These are phyloP conservation scores for Lactarius tabidus DNA, from an alignment of 768 basidiomycete genomes.

Conservation along the genomic window DNA sequence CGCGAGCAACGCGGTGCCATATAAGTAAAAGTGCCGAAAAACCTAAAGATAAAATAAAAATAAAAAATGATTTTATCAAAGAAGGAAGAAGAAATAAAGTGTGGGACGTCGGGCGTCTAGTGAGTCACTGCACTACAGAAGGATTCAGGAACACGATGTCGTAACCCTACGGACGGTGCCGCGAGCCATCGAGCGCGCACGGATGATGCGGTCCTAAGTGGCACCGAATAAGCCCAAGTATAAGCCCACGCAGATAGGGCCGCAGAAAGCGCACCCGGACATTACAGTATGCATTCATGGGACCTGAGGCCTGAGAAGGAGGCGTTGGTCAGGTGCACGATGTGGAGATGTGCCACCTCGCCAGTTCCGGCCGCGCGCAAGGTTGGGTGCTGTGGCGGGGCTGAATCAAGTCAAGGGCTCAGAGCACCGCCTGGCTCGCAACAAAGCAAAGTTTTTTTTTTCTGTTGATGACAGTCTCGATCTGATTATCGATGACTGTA, in stretches of 20 bases:
- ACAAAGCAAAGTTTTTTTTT: constrained; percentile 6
- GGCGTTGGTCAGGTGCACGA: constrained; percentile 21
- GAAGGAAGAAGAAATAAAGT: neutral
- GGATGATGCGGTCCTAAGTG: constrained; percentile 21
- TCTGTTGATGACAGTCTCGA: constrained; percentile 5
- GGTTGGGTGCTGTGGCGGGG: constrained; percentile 8
- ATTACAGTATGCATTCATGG: constrained; percentile 17
- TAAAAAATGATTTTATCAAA: neutral
- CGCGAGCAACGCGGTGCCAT: constrained; percentile 8
- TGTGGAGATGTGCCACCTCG: constrained; percentile 20
- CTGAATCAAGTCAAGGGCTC: neutral
- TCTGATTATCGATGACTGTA: constrained; percentile 22
- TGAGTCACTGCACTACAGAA: too few relatives aligned
- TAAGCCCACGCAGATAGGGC: constrained; percentile 20
- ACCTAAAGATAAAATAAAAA: neutral
- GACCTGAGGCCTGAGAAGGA: constrained; percentile 13
- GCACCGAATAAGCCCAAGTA: constrained; percentile 22
- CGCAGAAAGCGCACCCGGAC: constrained; percentile 17
- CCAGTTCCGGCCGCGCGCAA: constrained; percentile 20
- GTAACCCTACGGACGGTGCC: constrained; percentile 13
- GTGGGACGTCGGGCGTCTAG: neutral
- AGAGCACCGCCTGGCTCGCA: constrained; percentile 16
- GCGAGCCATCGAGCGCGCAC: constrained; percentile 19
- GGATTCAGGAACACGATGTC: constrained; percentile 17
- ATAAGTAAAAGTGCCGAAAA: neutral